Evolutionary conservation across 75 land plant species (phyloP).

Genomic region (Cupressus sempervirens): DNA sequence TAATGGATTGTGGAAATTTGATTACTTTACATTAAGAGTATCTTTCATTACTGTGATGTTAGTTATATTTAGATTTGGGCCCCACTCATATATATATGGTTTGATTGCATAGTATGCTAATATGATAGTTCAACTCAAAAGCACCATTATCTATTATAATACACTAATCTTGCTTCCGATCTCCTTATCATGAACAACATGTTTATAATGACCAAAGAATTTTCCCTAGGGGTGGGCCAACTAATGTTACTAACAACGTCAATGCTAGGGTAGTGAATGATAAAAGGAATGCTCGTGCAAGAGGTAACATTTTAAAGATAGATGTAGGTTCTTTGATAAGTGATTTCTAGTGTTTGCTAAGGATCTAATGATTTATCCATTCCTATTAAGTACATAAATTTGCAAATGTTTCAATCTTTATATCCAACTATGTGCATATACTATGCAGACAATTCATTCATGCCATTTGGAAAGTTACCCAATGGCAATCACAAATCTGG

Average conservation of each 20-base stretch:
- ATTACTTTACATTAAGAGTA: too few relatives aligned
- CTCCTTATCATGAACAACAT: conserved; percentile 20
- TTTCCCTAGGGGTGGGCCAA: conserved; percentile 69
- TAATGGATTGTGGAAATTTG: too few relatives aligned
- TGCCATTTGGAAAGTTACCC: conserved; percentile 60
- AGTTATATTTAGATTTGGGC: not conserved
- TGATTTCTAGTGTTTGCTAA: not conserved
- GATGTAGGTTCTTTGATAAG: not conserved
- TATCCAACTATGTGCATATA: not conserved
- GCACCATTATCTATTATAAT: not conserved
- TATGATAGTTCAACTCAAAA: not conserved
- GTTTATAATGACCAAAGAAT: conserved; percentile 81
- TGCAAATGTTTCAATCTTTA: not conserved
- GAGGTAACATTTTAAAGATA: conserved; percentile 34
- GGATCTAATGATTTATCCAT: not conserved
- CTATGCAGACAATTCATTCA: conserved; percentile 54
- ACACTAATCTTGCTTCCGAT: not conserved
- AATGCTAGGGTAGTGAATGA: conserved; percentile 50
- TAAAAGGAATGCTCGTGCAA: conserved; percentile 62
- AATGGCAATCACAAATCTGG: conserved; percentile 84
- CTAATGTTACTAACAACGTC: conserved; percentile 61
- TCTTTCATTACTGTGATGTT: not conserved
- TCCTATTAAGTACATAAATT: not conserved
- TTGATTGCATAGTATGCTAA: not conserved
- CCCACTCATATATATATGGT: not conserved